phyloP scores from a whole-genome alignment of 192 early-diverging fungal genomes.

The Martensiomyces pterosporus region DNA sequence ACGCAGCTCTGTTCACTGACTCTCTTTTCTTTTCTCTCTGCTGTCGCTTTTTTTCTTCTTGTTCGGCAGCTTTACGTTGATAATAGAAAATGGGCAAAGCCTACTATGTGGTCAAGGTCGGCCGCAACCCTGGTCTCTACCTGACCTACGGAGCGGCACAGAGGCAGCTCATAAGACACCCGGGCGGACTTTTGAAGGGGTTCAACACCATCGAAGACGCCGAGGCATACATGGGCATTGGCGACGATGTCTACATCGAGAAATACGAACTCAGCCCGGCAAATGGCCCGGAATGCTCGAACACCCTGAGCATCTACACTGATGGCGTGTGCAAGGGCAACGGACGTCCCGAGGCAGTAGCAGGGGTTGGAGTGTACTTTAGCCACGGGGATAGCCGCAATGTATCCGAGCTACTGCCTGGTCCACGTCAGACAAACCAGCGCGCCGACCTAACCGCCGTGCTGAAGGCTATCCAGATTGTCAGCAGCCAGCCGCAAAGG shows the following conservation, averaged over 20 bases:
- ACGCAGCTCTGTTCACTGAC: too few relatives aligned
- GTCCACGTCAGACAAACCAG: conserved; percentile 64
- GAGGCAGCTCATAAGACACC: neutral
- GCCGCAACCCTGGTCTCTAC: neutral
- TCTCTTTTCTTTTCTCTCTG: too few relatives aligned
- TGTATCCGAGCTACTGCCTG: conserved; percentile 52
- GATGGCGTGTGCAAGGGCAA: conserved; percentile 78
- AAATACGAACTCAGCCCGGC: neutral
- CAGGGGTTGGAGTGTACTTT: conserved; percentile 86
- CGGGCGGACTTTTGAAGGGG: neutral
- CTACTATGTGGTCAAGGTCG: neutral
- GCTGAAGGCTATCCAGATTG: conserved; percentile 52
- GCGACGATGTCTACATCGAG: neutral
- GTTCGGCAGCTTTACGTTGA: too few relatives aligned
- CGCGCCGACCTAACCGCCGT: conserved; percentile 67
- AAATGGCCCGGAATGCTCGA: neutral
- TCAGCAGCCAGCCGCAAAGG: too few relatives aligned
- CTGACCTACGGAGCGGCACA: neutral
- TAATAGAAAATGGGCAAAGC: neutral
- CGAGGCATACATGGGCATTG: neutral
- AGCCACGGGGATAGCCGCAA: conserved; percentile 67
- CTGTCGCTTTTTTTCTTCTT: too few relatives aligned
- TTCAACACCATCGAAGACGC: neutral
- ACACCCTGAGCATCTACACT: conserved; percentile 60
- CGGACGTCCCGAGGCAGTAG: conserved; percentile 59